Evolutionary conservation across 345 rosid species (phyloP).

Genomic region (Melaleuca quinquenervia): DNA sequence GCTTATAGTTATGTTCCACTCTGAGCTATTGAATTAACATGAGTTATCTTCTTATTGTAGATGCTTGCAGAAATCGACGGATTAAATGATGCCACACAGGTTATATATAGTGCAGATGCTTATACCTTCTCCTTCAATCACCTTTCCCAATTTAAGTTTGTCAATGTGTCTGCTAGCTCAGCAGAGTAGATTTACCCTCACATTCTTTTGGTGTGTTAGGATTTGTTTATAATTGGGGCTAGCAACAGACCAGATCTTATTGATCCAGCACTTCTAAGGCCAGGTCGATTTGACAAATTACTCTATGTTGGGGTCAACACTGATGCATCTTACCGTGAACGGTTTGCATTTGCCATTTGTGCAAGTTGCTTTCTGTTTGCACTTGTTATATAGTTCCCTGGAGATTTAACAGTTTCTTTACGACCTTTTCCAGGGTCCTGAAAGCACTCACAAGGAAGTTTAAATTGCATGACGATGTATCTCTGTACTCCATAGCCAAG

Average conservation of each 20-base stretch:
- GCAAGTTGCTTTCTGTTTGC: neutral
- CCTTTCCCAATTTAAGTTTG: neutral
- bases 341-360: constrained; percentile 21
- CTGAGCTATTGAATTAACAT: neutral
- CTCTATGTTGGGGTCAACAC: constrained; percentile 90
- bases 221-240: constrained; percentile 92
- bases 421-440: constrained; percentile 49
- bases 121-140: neutral
- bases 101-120: constrained; percentile 5
- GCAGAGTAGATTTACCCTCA: neutral
- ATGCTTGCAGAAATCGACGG: constrained; percentile 99
- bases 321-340: constrained; percentile 79
- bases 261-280: constrained; percentile 93
- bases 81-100: constrained; percentile 78
- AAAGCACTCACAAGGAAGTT: constrained; percentile 95
- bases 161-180: neutral
- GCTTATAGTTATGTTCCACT: neutral
- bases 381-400: neutral
- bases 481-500: constrained; percentile 71
- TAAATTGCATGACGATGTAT: constrained; percentile 63
- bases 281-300: constrained; percentile 94
- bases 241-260: constrained; percentile 97
- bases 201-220: constrained; percentile 12
- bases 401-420: neutral
- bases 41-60: constrained; percentile 12